Conservation (phyloP, 352 stramenopile genomes). For the Peronospora belbahrii region DNA sequence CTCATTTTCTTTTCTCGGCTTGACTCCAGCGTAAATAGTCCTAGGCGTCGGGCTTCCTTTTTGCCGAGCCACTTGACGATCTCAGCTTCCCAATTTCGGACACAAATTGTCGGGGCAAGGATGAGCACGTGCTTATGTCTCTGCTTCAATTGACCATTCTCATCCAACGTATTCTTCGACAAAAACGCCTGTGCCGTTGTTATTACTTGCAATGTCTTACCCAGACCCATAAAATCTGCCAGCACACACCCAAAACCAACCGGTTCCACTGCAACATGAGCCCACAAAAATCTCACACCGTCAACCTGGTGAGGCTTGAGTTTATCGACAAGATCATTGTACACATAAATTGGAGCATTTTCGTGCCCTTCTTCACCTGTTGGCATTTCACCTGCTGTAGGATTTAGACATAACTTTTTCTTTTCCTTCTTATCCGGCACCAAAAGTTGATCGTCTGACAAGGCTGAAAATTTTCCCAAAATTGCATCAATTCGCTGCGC, state of each 20-base stretch:
- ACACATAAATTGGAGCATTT: slow-evolving; percentile 56
- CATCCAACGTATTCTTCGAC: slow-evolving; percentile 30
- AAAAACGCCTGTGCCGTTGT: slow-evolving; percentile 82
- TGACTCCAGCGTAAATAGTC: slow-evolving; percentile 75
- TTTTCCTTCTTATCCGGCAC: slow-evolving; percentile 13
- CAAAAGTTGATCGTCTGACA: slow-evolving; percentile 32
- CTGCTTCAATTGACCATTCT: slow-evolving; percentile 30
- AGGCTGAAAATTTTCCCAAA: slow-evolving; percentile 25
- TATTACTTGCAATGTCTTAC: slow-evolving; percentile 87
- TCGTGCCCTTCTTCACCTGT: slow-evolving; percentile 36
- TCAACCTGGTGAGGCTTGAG: slow-evolving; percentile 80
- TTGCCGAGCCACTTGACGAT: slow-evolving; percentile 95
- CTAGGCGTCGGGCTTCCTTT: slow-evolving; percentile 52
- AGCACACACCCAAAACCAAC: slow-evolving; percentile 83
- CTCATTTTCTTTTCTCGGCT: slow-evolving; percentile 79
- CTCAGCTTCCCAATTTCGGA: slow-evolving; percentile 97
- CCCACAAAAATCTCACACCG: slow-evolving; percentile 77
- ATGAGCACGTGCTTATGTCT: slow-evolving; percentile 87
- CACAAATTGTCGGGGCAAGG: slow-evolving; percentile 93
- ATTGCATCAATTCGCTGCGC: slow-evolving; percentile 30
- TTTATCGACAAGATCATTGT: slow-evolving; percentile 48
- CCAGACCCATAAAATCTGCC: slow-evolving; percentile 87
- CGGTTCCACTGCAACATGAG: slow-evolving; percentile 64
- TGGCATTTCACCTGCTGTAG: slow-evolving; percentile 26
- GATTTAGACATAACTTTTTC: slow-evolving; percentile 58